These are phyloP conservation scores for Exophiala sp. DNA, from an alignment of 2,329 filamentous ascomycete genomes.

Conservation along the genomic window DNA sequence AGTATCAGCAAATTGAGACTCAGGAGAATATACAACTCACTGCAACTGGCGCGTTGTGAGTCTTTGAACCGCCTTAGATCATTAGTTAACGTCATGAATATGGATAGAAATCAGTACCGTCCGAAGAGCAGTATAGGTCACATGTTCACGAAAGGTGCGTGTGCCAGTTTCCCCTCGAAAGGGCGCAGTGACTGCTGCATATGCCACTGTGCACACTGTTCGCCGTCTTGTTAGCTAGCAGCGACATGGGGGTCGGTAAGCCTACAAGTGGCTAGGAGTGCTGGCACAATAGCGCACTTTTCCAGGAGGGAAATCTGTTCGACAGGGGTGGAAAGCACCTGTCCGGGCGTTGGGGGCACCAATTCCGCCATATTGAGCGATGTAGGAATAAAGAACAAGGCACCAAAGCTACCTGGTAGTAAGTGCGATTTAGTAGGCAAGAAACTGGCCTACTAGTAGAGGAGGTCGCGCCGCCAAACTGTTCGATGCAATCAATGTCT, in stretches of 20 bases:
- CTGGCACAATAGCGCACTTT: conserved; percentile 21
- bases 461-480: too few relatives aligned
- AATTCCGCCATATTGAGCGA: neutral
- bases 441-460: too few relatives aligned
- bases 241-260: neutral
- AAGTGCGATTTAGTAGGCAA: too few relatives aligned
- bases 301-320: conserved; percentile 18
- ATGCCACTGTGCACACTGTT: conserved; percentile 15
- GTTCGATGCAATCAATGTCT: too few relatives aligned
- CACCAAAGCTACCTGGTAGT: too few relatives aligned
- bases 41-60: conserved; percentile 22
- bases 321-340: neutral
- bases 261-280: conserved; percentile 14
- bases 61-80: conserved; percentile 9
- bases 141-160: conserved; percentile 35
- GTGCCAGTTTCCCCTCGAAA: conserved; percentile 40
- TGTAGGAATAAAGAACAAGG: too few relatives aligned
- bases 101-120: conserved; percentile 6
- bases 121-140: conserved; percentile 34
- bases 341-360: conserved; percentile 4
- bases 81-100: conserved; percentile 1
- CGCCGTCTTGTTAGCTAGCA: neutral
- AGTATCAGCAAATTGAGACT: neutral
- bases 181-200: conserved; percentile 33
- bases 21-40: neutral